Evolutionary conservation across 2,329 filamentous ascomycete species (phyloP).

Genomic region (Zelopaecilomyces penicillatus): DNA sequence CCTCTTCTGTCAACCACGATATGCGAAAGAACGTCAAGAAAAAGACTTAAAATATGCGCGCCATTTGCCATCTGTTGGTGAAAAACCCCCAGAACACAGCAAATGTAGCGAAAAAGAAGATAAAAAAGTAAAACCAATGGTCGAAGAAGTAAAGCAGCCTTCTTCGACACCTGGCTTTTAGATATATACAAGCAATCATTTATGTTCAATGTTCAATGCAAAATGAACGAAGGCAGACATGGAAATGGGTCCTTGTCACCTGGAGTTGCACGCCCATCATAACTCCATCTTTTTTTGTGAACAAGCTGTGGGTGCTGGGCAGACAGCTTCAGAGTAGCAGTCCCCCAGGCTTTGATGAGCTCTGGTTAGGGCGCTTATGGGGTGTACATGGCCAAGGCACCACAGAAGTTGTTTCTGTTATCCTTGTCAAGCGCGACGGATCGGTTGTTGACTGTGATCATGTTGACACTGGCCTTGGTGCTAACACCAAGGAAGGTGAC

Average conservation of each 20-base stretch:
- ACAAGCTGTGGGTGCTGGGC: neutral
- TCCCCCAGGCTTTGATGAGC: neutral
- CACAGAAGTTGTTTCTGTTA: constrained; percentile 59
- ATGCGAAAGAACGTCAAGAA: constrained; percentile 3
- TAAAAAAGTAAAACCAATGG: neutral
- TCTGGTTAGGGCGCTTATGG: constrained; percentile 5
- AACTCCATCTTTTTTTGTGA: neutral
- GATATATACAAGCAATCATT: constrained; percentile 8
- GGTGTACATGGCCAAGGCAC: constrained; percentile 47
- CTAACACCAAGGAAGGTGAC: constrained; percentile 60
- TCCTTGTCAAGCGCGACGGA: constrained; percentile 46
- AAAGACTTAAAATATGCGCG: constrained; percentile 1
- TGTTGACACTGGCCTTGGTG: constrained; percentile 68
- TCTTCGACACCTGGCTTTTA: neutral
- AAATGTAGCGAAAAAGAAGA: constrained; percentile 1
- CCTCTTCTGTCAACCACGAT: neutral
- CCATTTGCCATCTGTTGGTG: neutral
- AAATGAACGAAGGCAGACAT: neutral
- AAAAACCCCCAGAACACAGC: neutral
- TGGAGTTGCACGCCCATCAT: neutral
- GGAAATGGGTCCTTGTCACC: constrained; percentile 1
- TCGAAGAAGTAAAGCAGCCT: neutral
- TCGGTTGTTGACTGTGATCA: constrained; percentile 56
- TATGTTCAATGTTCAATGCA: constrained; percentile 4
- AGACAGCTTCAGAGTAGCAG: neutral